phyloP scores from a whole-genome alignment of 257 asterid species.

The Nyctanthes arbortristis region DNA sequence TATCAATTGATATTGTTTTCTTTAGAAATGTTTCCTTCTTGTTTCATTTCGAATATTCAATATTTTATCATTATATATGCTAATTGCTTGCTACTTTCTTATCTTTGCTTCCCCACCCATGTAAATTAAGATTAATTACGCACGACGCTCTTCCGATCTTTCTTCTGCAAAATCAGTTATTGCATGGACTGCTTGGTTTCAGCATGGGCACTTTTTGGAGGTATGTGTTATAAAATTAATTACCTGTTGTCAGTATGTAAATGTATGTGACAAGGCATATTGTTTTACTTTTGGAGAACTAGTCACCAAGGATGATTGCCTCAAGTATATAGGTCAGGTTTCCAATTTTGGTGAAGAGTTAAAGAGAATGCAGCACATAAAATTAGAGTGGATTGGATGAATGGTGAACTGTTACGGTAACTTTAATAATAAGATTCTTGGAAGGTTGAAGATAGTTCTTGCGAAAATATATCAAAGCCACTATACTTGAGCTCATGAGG shows the following conservation, averaged over 20 bases:
- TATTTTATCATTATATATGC: neutral
- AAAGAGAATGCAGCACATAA: neutral
- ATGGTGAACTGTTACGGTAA: neutral
- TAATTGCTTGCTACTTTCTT: neutral
- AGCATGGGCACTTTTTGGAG: slow-evolving; percentile 94
- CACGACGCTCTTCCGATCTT: too few species aligned
- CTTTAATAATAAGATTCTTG: neutral
- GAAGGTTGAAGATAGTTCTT: neutral
- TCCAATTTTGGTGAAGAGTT: too few species aligned
- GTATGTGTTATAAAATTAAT: slow-evolving; percentile 37
- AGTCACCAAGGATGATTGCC: too few species aligned
- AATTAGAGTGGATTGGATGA: neutral
- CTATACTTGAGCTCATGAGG: neutral
- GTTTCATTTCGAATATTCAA: neutral
- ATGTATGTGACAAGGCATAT: neutral
- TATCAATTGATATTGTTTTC: neutral
- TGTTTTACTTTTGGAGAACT: neutral
- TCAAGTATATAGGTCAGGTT: too few species aligned
- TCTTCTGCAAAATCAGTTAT: slow-evolving; percentile 47
- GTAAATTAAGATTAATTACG: too few species aligned
- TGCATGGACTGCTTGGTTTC: slow-evolving; percentile 89
- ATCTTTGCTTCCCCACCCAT: neutral
- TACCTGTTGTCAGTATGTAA: neutral
- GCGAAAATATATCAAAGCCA: too few species aligned
- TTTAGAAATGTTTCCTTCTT: neutral